Percentiles rank a stretch among this genome's conserved stretches.
These are phyloP conservation scores for Arctium minus DNA, from an alignment of 129 eudicot genomes.

Conservation along the genomic window DNA sequence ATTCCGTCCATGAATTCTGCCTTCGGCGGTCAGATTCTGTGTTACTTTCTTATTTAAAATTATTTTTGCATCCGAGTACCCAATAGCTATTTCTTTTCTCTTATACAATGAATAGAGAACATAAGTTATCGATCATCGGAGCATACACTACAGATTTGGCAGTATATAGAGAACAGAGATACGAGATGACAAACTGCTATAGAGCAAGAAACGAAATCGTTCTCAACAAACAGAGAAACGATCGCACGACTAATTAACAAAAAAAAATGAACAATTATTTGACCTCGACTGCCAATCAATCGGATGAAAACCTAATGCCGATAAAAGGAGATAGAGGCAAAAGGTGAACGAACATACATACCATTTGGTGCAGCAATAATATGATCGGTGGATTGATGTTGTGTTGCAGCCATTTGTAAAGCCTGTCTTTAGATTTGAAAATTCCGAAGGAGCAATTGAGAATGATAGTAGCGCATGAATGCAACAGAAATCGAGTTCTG, in stretches of 20 bases:
- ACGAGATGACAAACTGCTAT: neutral
- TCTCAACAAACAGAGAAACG: neutral
- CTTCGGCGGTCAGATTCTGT: neutral
- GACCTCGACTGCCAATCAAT: neutral
- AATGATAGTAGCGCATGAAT: neutral
- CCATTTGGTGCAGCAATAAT: neutral
- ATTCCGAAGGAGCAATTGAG: neutral
- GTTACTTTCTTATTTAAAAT: neutral
- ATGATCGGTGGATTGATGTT: slow-evolving; percentile 6
- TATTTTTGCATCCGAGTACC: neutral
- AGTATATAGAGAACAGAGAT: neutral
- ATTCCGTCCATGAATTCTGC: neutral
- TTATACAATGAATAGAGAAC: neutral
- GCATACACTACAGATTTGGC: neutral
- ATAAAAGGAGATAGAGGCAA: neutral
- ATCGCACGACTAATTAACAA: slow-evolving; percentile 1
- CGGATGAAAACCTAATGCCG: neutral
- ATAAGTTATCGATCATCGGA: neutral
- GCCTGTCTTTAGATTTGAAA: neutral
- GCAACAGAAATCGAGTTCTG: slow-evolving; percentile 3
- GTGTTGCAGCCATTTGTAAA: neutral
- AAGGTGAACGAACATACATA: neutral
- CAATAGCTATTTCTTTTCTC: neutral
- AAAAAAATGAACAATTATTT: neutral
- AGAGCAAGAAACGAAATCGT: neutral